Base-by-base conservation (phyloP, 345 rosid species). In the Arabidopsis arenosa region DNA sequence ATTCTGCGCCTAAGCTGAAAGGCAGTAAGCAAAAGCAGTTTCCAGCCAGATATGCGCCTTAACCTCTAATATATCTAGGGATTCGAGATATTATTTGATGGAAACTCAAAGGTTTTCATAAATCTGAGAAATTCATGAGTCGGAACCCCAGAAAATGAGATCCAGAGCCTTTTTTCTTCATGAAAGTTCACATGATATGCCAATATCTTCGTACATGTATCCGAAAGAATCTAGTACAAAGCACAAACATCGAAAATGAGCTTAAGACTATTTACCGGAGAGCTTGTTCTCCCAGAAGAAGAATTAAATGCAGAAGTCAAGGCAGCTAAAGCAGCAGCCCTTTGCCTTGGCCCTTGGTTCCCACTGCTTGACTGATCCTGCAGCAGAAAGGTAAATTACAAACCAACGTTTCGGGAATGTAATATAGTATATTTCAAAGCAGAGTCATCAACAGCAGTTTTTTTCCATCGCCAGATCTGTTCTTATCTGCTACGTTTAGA, bases 311-410 rank as follows among this genome's bases (percentile, higher is more conserved):
- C 99, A 73, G 92, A 84, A 70, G 87, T 76, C 82, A 95, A 87
- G 78, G 99, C 99, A 75, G 97, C 97, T 73, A 95, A 79, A 63
- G 99, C 99, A 17, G 97, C 88, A 83, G 99, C 98, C 63, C 98
- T 90, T 83, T 95, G 99, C 58, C 96, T 95, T 68, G 85, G 88
- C 78, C 98, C 98, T 83, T 80, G 89, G 83, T 80, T 84, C 68
- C 94, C 91, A 76, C 85, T 80, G 66, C 86, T 90, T 12, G 66
- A 79, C 32, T 63, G 70, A 13, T 72, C 75, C 82, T 80, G 70
- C 64, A 79, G 36, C 62, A 43, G 33, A 57, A 40, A 14, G 56
- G 21, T 11, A 15, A 18, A 30, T 66, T 10, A 61, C 7, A 53
- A 26, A 68, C 58, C 30, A 51, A 59, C 21, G 0, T 44, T 23